A percentile compares a stretch with the other conserved stretches of the same genome.
Evolutionary conservation across 352 stramenopile species (phyloP).

Genomic region (Globisporangium takayamanum): DNA sequence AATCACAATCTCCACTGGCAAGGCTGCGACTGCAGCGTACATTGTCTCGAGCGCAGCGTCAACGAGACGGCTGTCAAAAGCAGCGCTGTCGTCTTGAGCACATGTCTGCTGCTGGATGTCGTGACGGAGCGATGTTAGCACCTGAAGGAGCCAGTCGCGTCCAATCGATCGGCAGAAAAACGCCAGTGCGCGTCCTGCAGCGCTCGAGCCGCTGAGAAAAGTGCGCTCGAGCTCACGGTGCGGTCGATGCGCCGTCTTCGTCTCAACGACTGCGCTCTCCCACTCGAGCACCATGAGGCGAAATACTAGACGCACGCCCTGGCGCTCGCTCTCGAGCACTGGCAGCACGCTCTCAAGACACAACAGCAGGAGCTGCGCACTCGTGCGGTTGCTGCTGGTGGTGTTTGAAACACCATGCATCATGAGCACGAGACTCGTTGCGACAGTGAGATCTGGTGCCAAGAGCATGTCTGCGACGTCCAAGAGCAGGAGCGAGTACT

Average conservation of each 20-base stretch:
- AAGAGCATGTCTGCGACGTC: conserved; percentile 37
- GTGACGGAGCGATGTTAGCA: conserved; percentile 6
- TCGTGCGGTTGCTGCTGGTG: not conserved
- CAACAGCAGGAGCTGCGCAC: conserved; percentile 14
- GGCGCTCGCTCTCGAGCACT: conserved; percentile 40
- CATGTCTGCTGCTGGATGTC: not conserved
- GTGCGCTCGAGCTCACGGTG: conserved; percentile 8
- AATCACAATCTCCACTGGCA: conserved; percentile 48
- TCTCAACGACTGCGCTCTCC: not conserved
- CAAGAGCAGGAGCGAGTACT: conserved; percentile 63
- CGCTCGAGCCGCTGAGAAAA: conserved; percentile 29
- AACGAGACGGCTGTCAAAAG: conserved; percentile 11
- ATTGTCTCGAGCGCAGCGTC: conserved; percentile 17
- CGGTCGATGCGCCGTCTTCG: not conserved
- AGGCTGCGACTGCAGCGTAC: conserved; percentile 10
- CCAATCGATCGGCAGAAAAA: conserved; percentile 28
- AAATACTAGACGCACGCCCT: conserved; percentile 44
- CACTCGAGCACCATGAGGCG: conserved; percentile 35
- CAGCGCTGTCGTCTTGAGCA: not conserved
- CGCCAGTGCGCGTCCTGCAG: conserved; percentile 27
- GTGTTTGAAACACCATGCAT: not conserved
- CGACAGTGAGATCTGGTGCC: conserved; percentile 33
- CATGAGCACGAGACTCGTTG: conserved; percentile 17
- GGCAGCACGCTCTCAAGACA: conserved; percentile 35
- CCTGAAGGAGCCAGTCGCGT: conserved; percentile 21